Evolutionary conservation across 352 stramenopile genomes (phyloP).

Genomic region (Phytopythium montanum): DNA sequence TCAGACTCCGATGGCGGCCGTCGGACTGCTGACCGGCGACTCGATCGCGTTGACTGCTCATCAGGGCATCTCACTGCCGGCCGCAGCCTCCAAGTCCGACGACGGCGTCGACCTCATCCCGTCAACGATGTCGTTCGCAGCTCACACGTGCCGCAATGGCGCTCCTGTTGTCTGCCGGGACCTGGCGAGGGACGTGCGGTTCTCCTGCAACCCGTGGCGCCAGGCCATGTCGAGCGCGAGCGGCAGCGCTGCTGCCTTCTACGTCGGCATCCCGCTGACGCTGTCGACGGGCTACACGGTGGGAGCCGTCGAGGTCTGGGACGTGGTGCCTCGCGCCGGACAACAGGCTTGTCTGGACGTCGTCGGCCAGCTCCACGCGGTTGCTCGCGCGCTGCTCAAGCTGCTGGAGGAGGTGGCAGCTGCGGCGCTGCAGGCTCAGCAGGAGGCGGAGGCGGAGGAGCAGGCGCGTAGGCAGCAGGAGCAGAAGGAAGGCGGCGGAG

Average conservation of each 20-base stretch:
- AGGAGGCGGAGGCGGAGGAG: conserved; percentile 9
- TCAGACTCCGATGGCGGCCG: conserved; percentile 54
- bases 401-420: conserved; percentile 70
- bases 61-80: conserved; percentile 21
- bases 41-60: conserved; percentile 54
- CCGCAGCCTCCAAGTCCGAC: not conserved
- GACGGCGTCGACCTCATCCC: conserved; percentile 17
- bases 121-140: conserved; percentile 44
- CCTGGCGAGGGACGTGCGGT: conserved; percentile 57
- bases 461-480: conserved; percentile 12
- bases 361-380: conserved; percentile 59
- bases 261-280: conserved; percentile 75
- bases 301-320: conserved; percentile 70
- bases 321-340: conserved; percentile 26
- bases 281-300: conserved; percentile 69
- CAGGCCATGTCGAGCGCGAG: conserved; percentile 22
- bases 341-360: conserved; percentile 58
- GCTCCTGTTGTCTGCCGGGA: conserved; percentile 65
- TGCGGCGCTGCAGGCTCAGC: conserved; percentile 22
- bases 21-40: conserved; percentile 61
- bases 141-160: conserved; percentile 67
- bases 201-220: conserved; percentile 56
- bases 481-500: conserved; percentile 27
- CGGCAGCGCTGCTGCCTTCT: conserved; percentile 45
- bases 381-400: conserved; percentile 70